Conservation (phyloP, 345 rosid genomes). For the Eucalyptus marginata region DNA sequence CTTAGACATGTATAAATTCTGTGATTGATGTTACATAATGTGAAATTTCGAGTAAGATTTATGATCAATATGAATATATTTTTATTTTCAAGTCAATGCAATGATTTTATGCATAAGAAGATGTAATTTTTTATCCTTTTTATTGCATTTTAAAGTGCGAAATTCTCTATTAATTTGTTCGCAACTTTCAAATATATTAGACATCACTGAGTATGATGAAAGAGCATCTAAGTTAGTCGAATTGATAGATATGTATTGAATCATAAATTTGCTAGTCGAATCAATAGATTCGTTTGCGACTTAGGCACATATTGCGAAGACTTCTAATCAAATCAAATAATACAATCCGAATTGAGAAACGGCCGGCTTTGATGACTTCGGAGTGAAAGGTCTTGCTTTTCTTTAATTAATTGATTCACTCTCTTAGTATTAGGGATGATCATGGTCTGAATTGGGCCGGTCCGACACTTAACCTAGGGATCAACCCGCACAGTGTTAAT, state of each 20-base stretch:
- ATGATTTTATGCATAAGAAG: not conserved
- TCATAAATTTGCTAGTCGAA: not conserved
- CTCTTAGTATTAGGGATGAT: not conserved
- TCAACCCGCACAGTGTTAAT: not conserved
- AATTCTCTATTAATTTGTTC: not conserved
- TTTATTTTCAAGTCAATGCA: not conserved
- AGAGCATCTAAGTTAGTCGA: not conserved
- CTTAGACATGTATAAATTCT: not conserved
- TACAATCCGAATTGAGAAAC: not conserved
- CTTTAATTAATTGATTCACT: not conserved
- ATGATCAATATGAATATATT: not conserved
- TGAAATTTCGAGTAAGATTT: not conserved
- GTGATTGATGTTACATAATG: not conserved
- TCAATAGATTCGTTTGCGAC: not conserved
- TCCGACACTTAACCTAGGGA: not conserved
- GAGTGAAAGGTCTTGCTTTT: not conserved
- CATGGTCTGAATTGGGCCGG: not conserved
- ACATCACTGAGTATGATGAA: not conserved
- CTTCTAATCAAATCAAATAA: not conserved
- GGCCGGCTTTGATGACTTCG: not conserved
- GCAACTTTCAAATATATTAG: not conserved
- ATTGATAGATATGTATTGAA: not conserved
- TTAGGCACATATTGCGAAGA: fast-evolving
- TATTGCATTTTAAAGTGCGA: not conserved
- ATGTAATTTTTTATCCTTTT: not conserved